phyloP scores from a whole-genome alignment of 2,329 filamentous ascomycete genomes.

The Aureobasidium lini region DNA sequence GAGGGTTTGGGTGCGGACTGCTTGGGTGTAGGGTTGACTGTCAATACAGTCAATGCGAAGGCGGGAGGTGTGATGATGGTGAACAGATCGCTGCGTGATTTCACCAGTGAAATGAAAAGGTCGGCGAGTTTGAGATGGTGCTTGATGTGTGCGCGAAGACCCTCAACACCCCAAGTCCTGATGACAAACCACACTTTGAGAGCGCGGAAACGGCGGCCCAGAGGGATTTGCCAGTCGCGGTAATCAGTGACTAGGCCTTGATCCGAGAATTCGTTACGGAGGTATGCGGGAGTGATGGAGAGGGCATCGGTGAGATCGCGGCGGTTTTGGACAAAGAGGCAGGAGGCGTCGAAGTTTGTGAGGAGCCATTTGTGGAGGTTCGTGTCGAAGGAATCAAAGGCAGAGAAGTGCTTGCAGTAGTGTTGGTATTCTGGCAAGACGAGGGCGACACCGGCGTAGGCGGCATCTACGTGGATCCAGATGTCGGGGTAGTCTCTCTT shows the following conservation, averaged over 20 bases:
- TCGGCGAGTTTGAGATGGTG: conserved; percentile 64
- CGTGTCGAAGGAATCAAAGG: conserved; percentile 83
- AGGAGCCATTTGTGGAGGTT: conserved; percentile 98
- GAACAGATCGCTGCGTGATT: conserved; percentile 60
- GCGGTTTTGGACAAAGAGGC: conserved; percentile 70
- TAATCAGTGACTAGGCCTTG: conserved; percentile 86
- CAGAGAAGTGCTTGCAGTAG: conserved; percentile 52
- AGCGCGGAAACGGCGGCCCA: conserved; percentile 78
- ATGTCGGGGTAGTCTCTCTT: conserved; percentile 51
- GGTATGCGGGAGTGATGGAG: conserved; percentile 71
- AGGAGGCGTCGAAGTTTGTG: conserved; percentile 82
- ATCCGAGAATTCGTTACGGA: conserved; percentile 74
- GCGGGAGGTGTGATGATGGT: conserved; percentile 64
- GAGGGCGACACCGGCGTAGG: conserved; percentile 82
- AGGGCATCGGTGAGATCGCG: conserved; percentile 72
- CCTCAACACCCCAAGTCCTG: conserved; percentile 69
- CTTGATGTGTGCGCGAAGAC: conserved; percentile 65
- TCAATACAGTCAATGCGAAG: conserved; percentile 74
- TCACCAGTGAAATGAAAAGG: conserved; percentile 56
- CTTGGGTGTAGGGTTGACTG: conserved; percentile 44
- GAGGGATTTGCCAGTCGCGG: conserved; percentile 93
- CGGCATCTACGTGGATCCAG: conserved; percentile 92
- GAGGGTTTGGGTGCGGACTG: conserved; percentile 15
- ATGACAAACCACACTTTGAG: conserved; percentile 96
- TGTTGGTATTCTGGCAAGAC: conserved; percentile 74